Conservation (phyloP, 1,284 basidiomycete species). For the Takashimella tepidaria region DNA sequence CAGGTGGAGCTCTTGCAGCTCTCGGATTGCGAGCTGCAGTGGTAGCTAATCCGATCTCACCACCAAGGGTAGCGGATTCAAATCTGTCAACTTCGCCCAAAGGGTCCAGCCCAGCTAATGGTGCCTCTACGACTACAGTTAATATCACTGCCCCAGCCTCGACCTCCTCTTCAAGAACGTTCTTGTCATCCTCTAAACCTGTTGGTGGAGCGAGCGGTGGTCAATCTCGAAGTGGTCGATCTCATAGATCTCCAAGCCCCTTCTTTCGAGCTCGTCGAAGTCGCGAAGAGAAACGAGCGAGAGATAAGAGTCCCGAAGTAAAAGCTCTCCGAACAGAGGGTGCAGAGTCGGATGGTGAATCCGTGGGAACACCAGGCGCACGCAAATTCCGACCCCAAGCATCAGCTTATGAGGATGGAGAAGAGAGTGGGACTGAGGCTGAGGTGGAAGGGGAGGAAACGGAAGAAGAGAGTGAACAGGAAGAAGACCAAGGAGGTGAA, state of each 20-base stretch:
- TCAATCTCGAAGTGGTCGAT: slow-evolving; percentile 1
- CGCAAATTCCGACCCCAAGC: slow-evolving; percentile 48
- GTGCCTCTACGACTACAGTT: neutral
- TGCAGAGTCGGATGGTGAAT: slow-evolving; percentile 57
- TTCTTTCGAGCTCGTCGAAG: slow-evolving; percentile 44
- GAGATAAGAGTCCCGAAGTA: slow-evolving; percentile 65
- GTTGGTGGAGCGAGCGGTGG: slow-evolving; percentile 1
- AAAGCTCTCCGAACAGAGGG: slow-evolving; percentile 64
- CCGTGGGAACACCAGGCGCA: slow-evolving; percentile 46
- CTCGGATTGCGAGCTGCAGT: slow-evolving; percentile 33
- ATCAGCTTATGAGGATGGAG: slow-evolving; percentile 41
- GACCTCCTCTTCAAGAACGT: neutral
- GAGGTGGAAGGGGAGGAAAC: slow-evolving; percentile 45
- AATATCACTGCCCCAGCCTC: neutral
- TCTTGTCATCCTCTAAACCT: slow-evolving; percentile 4
- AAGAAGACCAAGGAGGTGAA: slow-evolving; percentile 47
- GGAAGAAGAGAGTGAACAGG: slow-evolving; percentile 37
- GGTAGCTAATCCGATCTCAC: slow-evolving; percentile 17
- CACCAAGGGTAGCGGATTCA: slow-evolving; percentile 2
- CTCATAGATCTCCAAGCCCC: slow-evolving; percentile 36
- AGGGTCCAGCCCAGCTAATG: no score
- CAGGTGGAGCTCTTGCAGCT: slow-evolving; percentile 33
- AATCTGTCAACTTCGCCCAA: no score
- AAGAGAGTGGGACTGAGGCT: slow-evolving; percentile 29
- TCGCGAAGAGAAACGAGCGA: slow-evolving; percentile 42